Percentiles rank a stretch among this genome's conserved stretches.
Evolutionary conservation across 768 basidiomycete species (phyloP).

Genomic region (Phylloporus sp.): DNA sequence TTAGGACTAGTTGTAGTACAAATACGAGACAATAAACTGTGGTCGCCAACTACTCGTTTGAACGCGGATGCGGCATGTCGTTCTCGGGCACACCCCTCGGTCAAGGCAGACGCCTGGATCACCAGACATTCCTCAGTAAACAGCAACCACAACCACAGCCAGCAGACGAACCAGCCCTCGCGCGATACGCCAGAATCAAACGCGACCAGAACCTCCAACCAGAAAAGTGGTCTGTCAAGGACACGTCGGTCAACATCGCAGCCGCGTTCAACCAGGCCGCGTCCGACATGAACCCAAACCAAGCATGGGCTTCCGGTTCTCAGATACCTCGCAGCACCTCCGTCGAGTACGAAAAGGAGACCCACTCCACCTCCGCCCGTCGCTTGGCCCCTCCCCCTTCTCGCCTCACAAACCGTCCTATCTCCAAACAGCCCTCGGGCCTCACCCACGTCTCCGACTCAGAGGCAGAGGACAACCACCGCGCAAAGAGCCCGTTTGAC

Average conservation of each 20-base stretch:
- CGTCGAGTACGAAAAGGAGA: conserved; percentile 71
- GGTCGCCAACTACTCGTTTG: no score
- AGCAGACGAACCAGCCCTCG: conserved; percentile 39
- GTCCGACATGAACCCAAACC: conserved; percentile 54
- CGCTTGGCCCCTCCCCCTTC: conserved; percentile 62
- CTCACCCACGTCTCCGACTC: conserved; percentile 61
- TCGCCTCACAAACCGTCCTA: conserved; percentile 39
- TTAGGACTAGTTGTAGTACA: conserved; percentile 25
- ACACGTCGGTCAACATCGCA: conserved; percentile 85
- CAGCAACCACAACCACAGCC: conserved; percentile 29
- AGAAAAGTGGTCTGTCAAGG: conserved; percentile 67
- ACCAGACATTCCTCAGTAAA: conserved; percentile 70
- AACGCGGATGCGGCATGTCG: no score
- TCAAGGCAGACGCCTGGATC: conserved; percentile 84
- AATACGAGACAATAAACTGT: conserved; percentile 23
- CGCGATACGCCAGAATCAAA: conserved; percentile 45
- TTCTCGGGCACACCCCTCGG: conserved; percentile 80
- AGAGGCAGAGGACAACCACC: conserved; percentile 51
- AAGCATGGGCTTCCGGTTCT: conserved; percentile 63
- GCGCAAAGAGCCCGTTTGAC: conserved; percentile 69
- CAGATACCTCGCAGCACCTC: conserved; percentile 69
- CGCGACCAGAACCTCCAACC: conserved; percentile 47
- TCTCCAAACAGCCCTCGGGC: conserved; percentile 49
- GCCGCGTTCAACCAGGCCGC: conserved; percentile 75
- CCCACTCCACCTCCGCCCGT: conserved; percentile 48